Conservation (phyloP, 208 protist genomes). For the Trypanosoma cruzi region DNA sequence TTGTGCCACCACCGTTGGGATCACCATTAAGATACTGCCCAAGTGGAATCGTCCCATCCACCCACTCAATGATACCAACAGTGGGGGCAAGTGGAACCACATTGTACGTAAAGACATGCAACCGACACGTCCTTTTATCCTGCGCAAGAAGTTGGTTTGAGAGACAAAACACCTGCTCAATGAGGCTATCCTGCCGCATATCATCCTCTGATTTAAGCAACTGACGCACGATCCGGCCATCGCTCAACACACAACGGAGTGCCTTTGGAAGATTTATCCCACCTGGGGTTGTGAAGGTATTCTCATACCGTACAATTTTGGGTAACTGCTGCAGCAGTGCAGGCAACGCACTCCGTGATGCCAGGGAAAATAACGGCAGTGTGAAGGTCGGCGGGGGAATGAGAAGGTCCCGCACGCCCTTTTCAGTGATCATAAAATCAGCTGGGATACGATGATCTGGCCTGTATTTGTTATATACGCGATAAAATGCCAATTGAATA, state of each 20-base stretch:
- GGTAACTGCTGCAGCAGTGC: constrained; percentile 17
- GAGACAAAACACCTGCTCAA: constrained; percentile 95
- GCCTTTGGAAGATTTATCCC: constrained; percentile 97
- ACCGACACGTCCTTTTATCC: constrained; percentile 11
- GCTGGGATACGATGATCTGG: constrained; percentile 34
- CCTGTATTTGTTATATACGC: constrained; percentile 10
- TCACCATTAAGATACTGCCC: constrained; percentile 87
- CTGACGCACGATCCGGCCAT: constrained; percentile 87
- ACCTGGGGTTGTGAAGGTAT: constrained; percentile 76
- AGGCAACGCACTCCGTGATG: neutral
- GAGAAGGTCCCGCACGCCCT: constrained; percentile 31
- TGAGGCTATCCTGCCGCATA: constrained; percentile 95
- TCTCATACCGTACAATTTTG: constrained; percentile 54
- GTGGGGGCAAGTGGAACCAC: constrained; percentile 93
- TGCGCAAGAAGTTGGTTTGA: constrained; percentile 82
- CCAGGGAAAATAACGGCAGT: neutral
- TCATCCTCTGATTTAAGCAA: constrained; percentile 94
- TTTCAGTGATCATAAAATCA: constrained; percentile 38
- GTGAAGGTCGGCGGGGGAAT: constrained; percentile 53
- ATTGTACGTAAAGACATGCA: constrained; percentile 93
- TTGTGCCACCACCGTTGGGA: constrained; percentile 14
- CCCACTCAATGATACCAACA: constrained; percentile 93
- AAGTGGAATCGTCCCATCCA: constrained; percentile 89
- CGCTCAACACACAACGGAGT: constrained; percentile 77
- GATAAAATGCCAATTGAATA: constrained; percentile 75